Conservation (phyloP, 768 basidiomycete species). For the Leccinum rimulosum region DNA sequence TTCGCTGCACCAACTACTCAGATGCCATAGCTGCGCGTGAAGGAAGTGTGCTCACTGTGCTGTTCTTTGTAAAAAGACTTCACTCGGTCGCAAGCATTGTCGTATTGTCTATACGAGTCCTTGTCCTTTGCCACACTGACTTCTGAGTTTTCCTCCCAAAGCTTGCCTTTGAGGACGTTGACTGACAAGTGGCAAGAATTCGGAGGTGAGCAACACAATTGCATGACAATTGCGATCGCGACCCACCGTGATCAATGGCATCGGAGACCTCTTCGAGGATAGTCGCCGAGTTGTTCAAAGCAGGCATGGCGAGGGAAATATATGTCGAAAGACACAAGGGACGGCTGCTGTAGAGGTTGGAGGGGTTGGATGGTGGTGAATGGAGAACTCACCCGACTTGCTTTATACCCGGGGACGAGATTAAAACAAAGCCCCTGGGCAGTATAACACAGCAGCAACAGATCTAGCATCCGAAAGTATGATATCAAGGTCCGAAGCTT, state of each 20-base stretch:
- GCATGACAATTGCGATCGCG: neutral
- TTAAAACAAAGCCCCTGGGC: slow-evolving; percentile 7
- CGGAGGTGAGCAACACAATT: neutral
- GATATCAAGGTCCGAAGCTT: slow-evolving; percentile 22
- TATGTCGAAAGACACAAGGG: neutral
- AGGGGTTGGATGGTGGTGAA: slow-evolving; percentile 1
- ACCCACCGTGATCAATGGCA: slow-evolving; percentile 48
- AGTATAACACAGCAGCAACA: slow-evolving; percentile 7
- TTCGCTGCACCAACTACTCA: slow-evolving; percentile 52
- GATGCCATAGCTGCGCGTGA: neutral
- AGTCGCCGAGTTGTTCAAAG: slow-evolving; percentile 24
- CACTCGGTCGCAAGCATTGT: slow-evolving; percentile 73
- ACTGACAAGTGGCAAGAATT: slow-evolving; percentile 39
- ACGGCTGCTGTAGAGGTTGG: neutral
- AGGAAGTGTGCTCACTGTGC: slow-evolving; percentile 48
- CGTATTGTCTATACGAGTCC: slow-evolving; percentile 66
- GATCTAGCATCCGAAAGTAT: slow-evolving; percentile 15
- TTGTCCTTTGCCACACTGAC: slow-evolving; percentile 67
- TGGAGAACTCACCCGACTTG: neutral
- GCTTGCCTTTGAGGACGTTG: slow-evolving; percentile 62
- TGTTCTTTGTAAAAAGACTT: slow-evolving; percentile 77
- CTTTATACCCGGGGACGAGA: slow-evolving; percentile 21
- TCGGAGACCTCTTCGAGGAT: slow-evolving; percentile 45
- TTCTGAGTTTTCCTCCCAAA: slow-evolving; percentile 55
- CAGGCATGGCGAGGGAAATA: slow-evolving; percentile 23